A percentile compares a stretch with the other conserved stretches of the same genome.
These are phyloP conservation scores for Ascochyta rabiei DNA, from an alignment of 2,329 filamentous ascomycete species.

Conservation along the genomic window DNA sequence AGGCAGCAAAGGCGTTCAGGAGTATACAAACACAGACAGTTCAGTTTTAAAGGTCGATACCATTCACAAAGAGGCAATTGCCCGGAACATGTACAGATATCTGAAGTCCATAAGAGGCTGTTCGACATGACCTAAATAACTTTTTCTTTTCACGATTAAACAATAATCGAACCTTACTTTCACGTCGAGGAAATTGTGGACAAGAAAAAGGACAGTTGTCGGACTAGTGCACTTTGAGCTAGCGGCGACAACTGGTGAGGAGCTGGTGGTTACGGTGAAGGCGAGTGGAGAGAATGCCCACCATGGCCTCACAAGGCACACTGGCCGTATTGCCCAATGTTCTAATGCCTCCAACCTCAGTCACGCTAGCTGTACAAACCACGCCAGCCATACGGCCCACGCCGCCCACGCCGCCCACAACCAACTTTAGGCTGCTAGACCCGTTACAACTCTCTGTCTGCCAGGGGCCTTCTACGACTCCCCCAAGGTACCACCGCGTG, in stretches of 20 bases:
- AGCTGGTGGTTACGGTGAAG: background rate
- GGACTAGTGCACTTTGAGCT: no score
- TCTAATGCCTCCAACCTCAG: no score
- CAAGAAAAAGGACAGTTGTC: background rate
- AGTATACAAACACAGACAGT: background rate
- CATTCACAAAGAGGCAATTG: background rate
- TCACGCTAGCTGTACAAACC: no score
- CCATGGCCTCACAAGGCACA: background rate
- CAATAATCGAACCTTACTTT: background rate
- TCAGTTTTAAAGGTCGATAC: conserved; percentile 4
- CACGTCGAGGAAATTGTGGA: background rate
- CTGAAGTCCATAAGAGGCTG: background rate
- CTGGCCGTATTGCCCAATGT: background rate
- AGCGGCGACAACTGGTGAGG: no score
- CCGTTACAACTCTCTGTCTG: background rate
- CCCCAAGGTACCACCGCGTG: background rate
- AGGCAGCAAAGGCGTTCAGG: conserved; percentile 8
- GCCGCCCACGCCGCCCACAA: no score
- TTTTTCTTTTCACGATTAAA: no score
- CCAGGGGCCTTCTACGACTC: background rate
- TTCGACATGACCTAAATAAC: conserved; percentile 8
- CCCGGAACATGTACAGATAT: conserved; percentile 7
- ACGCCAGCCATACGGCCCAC: no score
- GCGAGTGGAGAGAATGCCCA: background rate
- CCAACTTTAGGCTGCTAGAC: background rate